Evolutionary conservation across 2,329 filamentous ascomycete species (phyloP), one percentile per base, ranked within the genome.

Genomic region (Stemphylium vesicarium): DNA sequence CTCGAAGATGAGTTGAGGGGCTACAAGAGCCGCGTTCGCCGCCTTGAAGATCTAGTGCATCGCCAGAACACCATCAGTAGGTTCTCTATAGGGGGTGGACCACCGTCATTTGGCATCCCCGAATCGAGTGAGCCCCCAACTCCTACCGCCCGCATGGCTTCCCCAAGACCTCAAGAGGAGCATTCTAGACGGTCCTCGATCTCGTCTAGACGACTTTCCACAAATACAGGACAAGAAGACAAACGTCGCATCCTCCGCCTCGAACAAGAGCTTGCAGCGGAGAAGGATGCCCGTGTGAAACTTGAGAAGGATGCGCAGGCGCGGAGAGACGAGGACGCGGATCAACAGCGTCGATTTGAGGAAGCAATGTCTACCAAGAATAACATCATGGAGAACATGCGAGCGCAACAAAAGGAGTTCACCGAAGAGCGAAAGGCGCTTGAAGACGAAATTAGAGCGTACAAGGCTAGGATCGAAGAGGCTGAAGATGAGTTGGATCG

Each of bases 301-400:
- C 77, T 95, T 10, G 88, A 94, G 62, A 88, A 87, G 64, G 90
- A 96, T 57, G 82, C 89, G 3, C 81, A 84, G 48, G 77, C 80
- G 2, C 82, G 83, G 46, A 80, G 73, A 61, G 69, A 73, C 26
- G 84, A 82, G 63, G 85, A 85, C 70, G 84, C 80, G 64, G 83
- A 85, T 65, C 85, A 84, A 69, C 88, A 84, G 78, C 84, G 80
- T 68, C 88, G 88, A 66, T 84, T 96, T 57, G 87, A 95, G 60
- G 94, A 98, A 74, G 91, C 86, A 5, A 91, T 95, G 65, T 93
- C 91, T 2, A 97, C 90, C 1, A 99, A 99, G 75, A 90, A 90
- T 65, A 95, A 98, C 74, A 85, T 99, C 9, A 87, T 99, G 77
- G 89, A 91, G 62, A 99, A 99, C 69, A 91, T 99, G 79, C 92